Base-by-base conservation (phyloP, 768 basidiomycete species). In the Kwoniella sp. region DNA sequence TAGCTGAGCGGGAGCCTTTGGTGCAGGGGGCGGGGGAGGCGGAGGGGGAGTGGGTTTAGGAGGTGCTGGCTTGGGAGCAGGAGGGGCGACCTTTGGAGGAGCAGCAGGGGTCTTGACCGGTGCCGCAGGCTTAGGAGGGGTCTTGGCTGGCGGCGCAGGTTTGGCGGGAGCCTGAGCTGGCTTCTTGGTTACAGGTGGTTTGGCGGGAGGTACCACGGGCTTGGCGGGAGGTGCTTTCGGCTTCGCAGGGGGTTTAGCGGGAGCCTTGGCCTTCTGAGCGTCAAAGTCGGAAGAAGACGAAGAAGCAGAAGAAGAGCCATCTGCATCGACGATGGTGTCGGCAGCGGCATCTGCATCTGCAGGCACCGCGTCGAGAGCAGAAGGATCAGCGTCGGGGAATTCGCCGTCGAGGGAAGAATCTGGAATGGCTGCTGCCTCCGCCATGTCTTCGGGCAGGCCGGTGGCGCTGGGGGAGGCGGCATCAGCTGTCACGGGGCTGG, bases 201-300 rank as follows among this genome's bases (percentile, higher is more conserved):
- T 58, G 22, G 37, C 34, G 13, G 47, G 13, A n/a, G 29, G 28
- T n/a, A 17, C 20, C 37, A 47, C 48, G 22, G 58, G 58, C 28
- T 58, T 58, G 12, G 58, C 25, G 2, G 58, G 58, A 31, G 48
- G 37, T 22, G 58, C 34, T 41, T 60, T 57, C 26, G 53, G 53
- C 9, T 25, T 31, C 12, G 34, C 58, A 15, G 29, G 25, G 2
- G 28, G 11, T 59, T 59, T 59, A 30, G 58, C 22, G 45, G 58
- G 58, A 9, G 52, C 59, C 22, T 41, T 41, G 17, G 57, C 57
- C 48, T 58, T 45, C 1, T 50, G 13, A n/a, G 58, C 58, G 48
- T 50, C 58, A 11, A 58, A 41, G 30, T 58, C 58, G 23, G 58
- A 47, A 17, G 34, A 37, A 37, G 34, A 13, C n/a, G n/a, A n/a